Conservation (phyloP, 768 basidiomycete species). For the Suillus fuscotomentosus region DNA sequence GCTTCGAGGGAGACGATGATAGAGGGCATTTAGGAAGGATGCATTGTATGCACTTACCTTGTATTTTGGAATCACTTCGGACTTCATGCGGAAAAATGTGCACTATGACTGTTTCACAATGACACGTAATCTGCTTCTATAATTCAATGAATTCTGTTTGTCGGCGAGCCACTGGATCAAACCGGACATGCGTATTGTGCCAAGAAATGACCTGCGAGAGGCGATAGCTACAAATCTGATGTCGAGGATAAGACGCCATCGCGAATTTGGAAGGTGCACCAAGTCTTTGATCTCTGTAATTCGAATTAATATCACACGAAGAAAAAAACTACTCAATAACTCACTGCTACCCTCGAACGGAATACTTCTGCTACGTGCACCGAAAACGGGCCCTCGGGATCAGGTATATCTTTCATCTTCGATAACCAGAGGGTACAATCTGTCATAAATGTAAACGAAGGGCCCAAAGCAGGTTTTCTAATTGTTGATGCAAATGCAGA, state of each 20-base stretch:
- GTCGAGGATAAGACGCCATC: constrained; percentile 26
- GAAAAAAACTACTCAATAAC: constrained; percentile 17
- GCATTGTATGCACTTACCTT: neutral
- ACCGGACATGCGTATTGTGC: neutral
- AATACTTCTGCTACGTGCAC: constrained; percentile 40
- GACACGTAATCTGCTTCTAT: neutral
- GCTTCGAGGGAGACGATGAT: neutral
- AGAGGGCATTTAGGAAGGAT: neutral
- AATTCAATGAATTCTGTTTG: neutral
- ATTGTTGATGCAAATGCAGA: constrained; percentile 35
- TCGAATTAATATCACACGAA: neutral
- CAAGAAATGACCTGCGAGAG: neutral
- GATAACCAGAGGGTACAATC: constrained; percentile 77
- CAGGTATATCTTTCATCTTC: constrained; percentile 14
- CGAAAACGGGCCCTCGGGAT: constrained; percentile 17
- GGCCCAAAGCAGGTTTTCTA: constrained; percentile 72
- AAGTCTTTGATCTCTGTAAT: constrained; percentile 35
- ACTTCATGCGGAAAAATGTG: neutral
- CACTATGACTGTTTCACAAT: neutral
- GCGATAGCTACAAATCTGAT: neutral
- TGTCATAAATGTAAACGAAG: constrained; percentile 69
- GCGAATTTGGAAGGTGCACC: constrained; percentile 40
- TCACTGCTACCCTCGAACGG: constrained; percentile 42
- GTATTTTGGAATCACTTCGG: neutral
- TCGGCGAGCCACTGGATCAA: neutral